phyloP scores from a whole-genome alignment of 106 monocot species.

The Chionographis japonica region DNA sequence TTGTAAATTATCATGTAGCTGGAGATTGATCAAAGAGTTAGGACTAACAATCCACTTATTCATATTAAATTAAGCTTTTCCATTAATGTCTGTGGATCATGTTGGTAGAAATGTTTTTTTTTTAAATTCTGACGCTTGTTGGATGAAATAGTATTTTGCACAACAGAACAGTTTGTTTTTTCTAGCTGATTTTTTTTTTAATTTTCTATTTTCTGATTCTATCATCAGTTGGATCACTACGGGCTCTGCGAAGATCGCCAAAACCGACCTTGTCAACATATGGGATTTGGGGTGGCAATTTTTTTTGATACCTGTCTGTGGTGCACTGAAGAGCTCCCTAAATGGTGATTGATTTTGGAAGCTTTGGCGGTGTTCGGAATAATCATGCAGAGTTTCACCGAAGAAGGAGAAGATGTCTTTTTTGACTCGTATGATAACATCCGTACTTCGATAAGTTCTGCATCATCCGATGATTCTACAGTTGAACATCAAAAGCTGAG shows the following conservation, averaged over 20 bases:
- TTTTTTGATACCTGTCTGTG: background rate
- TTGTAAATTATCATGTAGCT: too few relatives aligned
- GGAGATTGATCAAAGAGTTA: too few relatives aligned
- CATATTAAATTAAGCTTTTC: too few relatives aligned
- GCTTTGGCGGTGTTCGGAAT: background rate
- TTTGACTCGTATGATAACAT: constrained; percentile 39
- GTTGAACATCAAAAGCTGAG: constrained; percentile 2
- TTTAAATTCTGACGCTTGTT: too few relatives aligned
- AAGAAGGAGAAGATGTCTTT: constrained; percentile 42
- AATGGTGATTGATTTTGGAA: constrained; percentile 19
- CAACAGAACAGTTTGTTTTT: too few relatives aligned
- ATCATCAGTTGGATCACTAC: too few relatives aligned
- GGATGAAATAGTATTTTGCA: too few relatives aligned
- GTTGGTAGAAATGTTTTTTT: too few relatives aligned
- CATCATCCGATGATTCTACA: constrained; percentile 4
- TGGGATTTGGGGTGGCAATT: background rate
- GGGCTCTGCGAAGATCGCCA: background rate
- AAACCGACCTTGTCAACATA: background rate
- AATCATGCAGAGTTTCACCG: constrained; percentile 40
- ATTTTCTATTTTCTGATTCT: too few relatives aligned
- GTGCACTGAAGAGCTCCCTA: constrained; percentile 4
- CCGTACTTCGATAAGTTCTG: constrained; percentile 25
- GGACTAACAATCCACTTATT: too few relatives aligned
- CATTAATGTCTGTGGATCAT: too few relatives aligned
- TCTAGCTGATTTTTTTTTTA: too few relatives aligned